Evolutionary conservation across 2,329 filamentous ascomycete species (phyloP).

Genomic region (Mariannaea elegans): DNA sequence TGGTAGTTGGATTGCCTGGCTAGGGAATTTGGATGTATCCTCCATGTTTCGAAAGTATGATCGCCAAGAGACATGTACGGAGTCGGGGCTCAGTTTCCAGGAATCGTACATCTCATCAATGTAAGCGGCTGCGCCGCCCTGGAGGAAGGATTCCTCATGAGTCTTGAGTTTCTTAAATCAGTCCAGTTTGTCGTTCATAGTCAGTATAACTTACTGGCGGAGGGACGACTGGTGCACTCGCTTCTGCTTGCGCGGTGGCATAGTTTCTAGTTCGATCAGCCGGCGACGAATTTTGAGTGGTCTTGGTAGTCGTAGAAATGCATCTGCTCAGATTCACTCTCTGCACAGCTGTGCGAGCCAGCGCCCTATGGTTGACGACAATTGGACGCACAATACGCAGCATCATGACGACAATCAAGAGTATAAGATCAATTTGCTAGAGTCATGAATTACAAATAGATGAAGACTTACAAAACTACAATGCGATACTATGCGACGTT

Average conservation of each 20-base stretch:
- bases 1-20: slow-evolving; percentile 92
- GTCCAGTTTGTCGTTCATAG: too few relatives aligned
- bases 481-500: too few relatives aligned
- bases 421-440: not conserved
- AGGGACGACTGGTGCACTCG: too few relatives aligned
- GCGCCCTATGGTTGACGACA: not conserved
- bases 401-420: slow-evolving; percentile 11
- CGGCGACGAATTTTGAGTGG: not conserved
- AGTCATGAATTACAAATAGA: not conserved
- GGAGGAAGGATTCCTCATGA: slow-evolving; percentile 70
- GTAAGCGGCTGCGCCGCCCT: slow-evolving; percentile 96
- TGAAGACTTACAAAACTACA: too few relatives aligned
- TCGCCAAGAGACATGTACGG: slow-evolving; percentile 97
- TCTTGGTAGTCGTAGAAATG: not conserved
- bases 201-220: too few relatives aligned
- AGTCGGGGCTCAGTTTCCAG: slow-evolving; percentile 91
- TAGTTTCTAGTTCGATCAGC: not conserved
- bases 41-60: slow-evolving; percentile 99
- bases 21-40: slow-evolving; percentile 92
- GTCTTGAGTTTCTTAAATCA: not conserved
- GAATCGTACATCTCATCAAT: slow-evolving; percentile 99
- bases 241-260: slow-evolving; percentile 7
- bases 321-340: not conserved
- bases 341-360: not conserved
- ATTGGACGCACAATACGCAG: slow-evolving; percentile 3